Base-by-base conservation (phyloP, 2,329 filamentous ascomycete genomes). In the Pseudogymnoascus sp. region DNA sequence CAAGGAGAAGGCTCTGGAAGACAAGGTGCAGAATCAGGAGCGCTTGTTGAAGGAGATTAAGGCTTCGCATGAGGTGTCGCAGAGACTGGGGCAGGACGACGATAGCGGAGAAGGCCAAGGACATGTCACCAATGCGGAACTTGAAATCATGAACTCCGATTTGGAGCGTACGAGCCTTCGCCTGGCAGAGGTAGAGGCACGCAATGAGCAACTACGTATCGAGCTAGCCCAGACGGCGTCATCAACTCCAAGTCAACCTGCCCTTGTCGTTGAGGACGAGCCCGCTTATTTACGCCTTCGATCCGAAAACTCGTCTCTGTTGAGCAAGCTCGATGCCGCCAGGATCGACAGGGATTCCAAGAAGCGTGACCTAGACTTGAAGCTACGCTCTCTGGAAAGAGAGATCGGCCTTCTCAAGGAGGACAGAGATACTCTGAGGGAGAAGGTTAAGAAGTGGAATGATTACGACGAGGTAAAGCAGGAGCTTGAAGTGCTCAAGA, bases 391-490 rank as follows among this genome's bases (percentile, higher is more conserved):
- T n/a, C 78, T 92, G 13, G 92, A 97, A 74, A 82, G 93, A 65
- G 89, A 95, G 70, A 83, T 88, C 62, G 80, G 82, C 7, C 83
- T 88, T 63, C 77, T 96, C 15, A 87, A 87, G 69, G 85, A 89
- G 33, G 94, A 97, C 72, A 87, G 90, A 66, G 92, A 97, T 64
- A 79, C 82, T 27, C 78, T 97, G 62, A 90, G 88, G 71, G 78
- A 81, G 37, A 96, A 94, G 76, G 83, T 97, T 3, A 86, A 91
- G 65, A 95, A 89, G 72, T 95, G 90, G 86, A 85, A 85, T 67
- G 94, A 99, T 73, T 99, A 99, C 72, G 92, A 97, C 35, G 93
- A 97, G 63, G 85, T 99, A 58, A 97, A 94, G 76, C 90, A 95
- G 66, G 95, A 99, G 74, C 81, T 99, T 2, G 93, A 97, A 70